Percentiles rank a stretch among this genome's conserved stretches.
These are phyloP conservation scores for Zymoseptoria brevis DNA, from an alignment of 2,329 filamentous ascomycete species.

Conservation along the genomic window DNA sequence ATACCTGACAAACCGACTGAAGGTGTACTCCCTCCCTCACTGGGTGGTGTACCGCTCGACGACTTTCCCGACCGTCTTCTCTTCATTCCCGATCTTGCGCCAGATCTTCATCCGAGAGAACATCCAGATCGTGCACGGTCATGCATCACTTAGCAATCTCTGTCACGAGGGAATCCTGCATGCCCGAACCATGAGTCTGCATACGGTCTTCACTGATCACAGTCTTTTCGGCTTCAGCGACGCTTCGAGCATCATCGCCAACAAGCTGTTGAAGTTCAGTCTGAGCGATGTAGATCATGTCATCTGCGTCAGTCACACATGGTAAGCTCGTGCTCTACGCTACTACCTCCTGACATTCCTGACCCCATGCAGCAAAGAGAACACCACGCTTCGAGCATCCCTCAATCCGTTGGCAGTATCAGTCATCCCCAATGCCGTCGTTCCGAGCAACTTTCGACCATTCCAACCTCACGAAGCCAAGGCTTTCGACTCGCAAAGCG, in stretches of 20 bases:
- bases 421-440: slow-evolving; percentile 94
- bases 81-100: slow-evolving; percentile 94
- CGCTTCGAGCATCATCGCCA: slow-evolving; percentile 88
- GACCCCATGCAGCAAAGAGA: too few species aligned
- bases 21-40: slow-evolving; percentile 97
- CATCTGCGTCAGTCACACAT: slow-evolving; percentile 96
- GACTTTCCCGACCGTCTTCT: slow-evolving; percentile 94
- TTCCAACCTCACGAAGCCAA: slow-evolving; percentile 38
- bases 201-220: slow-evolving; percentile 95
- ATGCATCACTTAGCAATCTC: slow-evolving; percentile 83
- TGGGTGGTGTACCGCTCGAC: slow-evolving; percentile 89
- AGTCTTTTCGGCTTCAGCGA: slow-evolving; percentile 97
- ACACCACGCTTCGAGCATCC: slow-evolving; percentile 88
- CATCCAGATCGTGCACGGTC: slow-evolving; percentile 97
- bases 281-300: slow-evolving; percentile 96
- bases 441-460: slow-evolving; percentile 90
- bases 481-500: slow-evolving; percentile 10
- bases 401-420: slow-evolving; percentile 96
- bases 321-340: too few species aligned
- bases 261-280: slow-evolving; percentile 93
- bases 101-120: slow-evolving; percentile 91
- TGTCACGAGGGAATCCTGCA: slow-evolving; percentile 94
- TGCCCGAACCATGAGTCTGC: slow-evolving; percentile 88
- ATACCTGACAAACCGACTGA: slow-evolving; percentile 94
- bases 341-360: too few species aligned